Conservation (phyloP, 495 filamentous ascomycete genomes). For the Echria macrotheca region DNA sequence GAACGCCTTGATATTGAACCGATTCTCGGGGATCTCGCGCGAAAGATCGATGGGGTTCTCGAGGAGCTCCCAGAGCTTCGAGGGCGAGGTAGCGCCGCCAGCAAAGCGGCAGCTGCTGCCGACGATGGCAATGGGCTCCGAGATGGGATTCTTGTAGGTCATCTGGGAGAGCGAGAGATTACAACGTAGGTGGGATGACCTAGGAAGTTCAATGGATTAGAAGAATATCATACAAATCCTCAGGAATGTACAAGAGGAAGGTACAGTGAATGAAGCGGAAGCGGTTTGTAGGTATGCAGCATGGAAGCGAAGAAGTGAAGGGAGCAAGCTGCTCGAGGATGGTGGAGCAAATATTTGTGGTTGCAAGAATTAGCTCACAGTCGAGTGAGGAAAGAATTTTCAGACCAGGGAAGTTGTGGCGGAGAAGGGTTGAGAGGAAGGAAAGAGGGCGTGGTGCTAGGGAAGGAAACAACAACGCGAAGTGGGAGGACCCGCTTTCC, state of each 20-base stretch:
- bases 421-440: too few species aligned
- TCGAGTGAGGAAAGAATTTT: too few species aligned
- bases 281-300: background rate
- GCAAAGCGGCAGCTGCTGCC: constrained; percentile 58
- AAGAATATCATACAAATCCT: too few species aligned
- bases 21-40: constrained; percentile 37
- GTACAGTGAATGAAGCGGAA: background rate
- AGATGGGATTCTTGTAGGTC: constrained; percentile 29
- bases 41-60: constrained; percentile 32
- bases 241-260: background rate
- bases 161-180: constrained; percentile 10
- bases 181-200: too few species aligned
- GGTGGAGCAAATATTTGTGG: too few species aligned
- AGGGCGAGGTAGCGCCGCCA: constrained; percentile 43
- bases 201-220: too few species aligned
- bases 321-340: background rate
- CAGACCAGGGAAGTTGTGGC: too few species aligned
- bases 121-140: constrained; percentile 55
- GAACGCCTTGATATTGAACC: constrained; percentile 49
- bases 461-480: too few species aligned
- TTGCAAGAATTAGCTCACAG: too few species aligned
- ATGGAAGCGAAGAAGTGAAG: background rate
- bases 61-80: constrained; percentile 50
- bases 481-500: too few species aligned
- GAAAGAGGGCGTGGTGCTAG: too few species aligned